Evolutionary conservation across 1,139 yeast genomes (phyloP), one percentile per base, ranked within the genome.

Genomic region (Magnusiomyces sp.): DNA sequence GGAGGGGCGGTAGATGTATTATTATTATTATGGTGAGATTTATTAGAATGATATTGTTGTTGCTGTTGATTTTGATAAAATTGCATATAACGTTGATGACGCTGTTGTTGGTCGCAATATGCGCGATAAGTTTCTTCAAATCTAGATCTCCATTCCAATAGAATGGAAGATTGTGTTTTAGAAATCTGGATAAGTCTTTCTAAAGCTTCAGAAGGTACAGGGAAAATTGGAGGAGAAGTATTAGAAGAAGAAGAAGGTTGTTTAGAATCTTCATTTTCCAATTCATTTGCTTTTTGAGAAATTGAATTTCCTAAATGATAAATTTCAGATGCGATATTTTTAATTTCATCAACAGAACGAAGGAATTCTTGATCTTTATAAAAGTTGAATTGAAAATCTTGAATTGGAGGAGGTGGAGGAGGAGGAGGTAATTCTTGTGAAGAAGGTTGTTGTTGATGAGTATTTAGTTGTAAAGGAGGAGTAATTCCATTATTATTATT

Each of bases 121-220:
- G 14, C 34, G 19, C 27, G 34, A 20, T 40, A 40, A 7, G 43
- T 33, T n/a, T 32, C 14, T n/a, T 40, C 43, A 29, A 40, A 40
- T 10, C 19, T 14, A 17, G 31, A 16, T 13, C 43, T 40, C 43
- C 43, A 40, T 32, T 19, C 16, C 31, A 27, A 33, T 5, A 40
- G 43, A 19, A 40, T 10, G 20, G 27, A 32, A 17, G 31, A n/a
- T 40, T 40, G 43, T 7, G 17, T 23, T 17, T 40, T 32, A 9
- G 43, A 16, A 20, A 40, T 40, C 9, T 40, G 27, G 34, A 40
- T 40, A 23, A 40, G 33, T n/a, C 17, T 40, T 10, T 40, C 43
- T 13, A 40, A 16, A 11, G 43, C 14, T 40, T 40, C 43, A 13
- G 19, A 20, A 13, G 43, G 31, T 2, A 40, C 34, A 2, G 43